Evolutionary conservation across 2,329 filamentous ascomycete species (phyloP).

Genomic region (Pestalotiopsis sp.): DNA sequence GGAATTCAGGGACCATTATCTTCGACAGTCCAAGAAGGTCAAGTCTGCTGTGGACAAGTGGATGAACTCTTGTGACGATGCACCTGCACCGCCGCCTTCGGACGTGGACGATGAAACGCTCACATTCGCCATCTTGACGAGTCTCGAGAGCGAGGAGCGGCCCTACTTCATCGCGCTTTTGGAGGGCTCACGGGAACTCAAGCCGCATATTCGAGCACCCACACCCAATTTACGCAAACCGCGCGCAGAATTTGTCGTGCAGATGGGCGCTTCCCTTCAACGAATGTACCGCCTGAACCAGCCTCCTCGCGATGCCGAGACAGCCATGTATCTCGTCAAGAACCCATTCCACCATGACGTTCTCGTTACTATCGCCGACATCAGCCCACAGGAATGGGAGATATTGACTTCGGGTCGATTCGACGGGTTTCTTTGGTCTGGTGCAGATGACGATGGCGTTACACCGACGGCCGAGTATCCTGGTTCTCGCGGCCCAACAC

Average conservation of each 20-base stretch:
- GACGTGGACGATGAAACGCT: conserved; percentile 95
- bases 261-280: conserved; percentile 78
- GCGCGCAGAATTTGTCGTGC: conserved; percentile 74
- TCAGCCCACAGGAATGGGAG: conserved; percentile 94
- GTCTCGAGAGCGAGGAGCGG: conserved; percentile 74
- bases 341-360: conserved; percentile 83
- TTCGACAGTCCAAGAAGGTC: conserved; percentile 89
- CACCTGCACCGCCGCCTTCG: conserved; percentile 74
- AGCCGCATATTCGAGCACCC: conserved; percentile 63
- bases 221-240: conserved; percentile 64
- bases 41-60: conserved; percentile 89
- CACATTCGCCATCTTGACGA: conserved; percentile 90
- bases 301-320: conserved; percentile 81
- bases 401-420: conserved; percentile 93
- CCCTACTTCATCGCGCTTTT: conserved; percentile 83
- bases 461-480: conserved; percentile 43
- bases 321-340: conserved; percentile 82
- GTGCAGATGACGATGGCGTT: conserved; percentile 66
- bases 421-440: conserved; percentile 93
- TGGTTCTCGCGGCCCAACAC: conserved; percentile 55
- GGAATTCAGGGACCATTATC: conserved; percentile 89
- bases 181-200: conserved; percentile 59
- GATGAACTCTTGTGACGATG: conserved; percentile 79
- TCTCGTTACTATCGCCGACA: conserved; percentile 82
- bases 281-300: conserved; percentile 77